phyloP scores from a whole-genome alignment of 2,329 filamentous ascomycete species.

The Sarocladium kiliense region DNA sequence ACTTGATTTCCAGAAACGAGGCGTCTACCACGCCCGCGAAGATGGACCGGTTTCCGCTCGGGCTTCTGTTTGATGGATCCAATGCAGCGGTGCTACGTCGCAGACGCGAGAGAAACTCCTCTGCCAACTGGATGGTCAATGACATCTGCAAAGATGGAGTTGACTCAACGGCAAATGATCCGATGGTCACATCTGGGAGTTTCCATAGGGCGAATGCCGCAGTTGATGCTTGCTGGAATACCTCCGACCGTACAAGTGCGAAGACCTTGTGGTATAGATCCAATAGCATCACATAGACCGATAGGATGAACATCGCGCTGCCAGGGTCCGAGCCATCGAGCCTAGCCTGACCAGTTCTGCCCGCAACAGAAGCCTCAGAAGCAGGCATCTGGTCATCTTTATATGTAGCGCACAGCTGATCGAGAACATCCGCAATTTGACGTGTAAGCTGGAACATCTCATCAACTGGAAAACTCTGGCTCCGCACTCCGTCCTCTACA shows the following conservation, averaged over 20 bases:
- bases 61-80: conserved; percentile 16
- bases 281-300: conserved; percentile 32
- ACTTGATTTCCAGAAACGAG: conserved; percentile 21
- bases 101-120: conserved; percentile 33
- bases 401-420: conserved; percentile 17
- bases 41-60: conserved; percentile 14
- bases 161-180: conserved; percentile 33
- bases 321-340: conserved; percentile 28
- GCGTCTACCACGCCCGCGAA: conserved; percentile 17
- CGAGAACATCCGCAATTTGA: conserved; percentile 28
- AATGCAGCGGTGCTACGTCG: conserved; percentile 25
- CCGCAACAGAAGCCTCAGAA: neutral
- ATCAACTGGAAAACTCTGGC: conserved; percentile 31
- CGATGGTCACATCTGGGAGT: conserved; percentile 35
- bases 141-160: conserved; percentile 36
- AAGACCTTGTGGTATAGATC: conserved; percentile 37
- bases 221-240: conserved; percentile 19
- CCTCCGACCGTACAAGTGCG: conserved; percentile 27
- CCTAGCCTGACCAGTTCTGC: conserved; percentile 11
- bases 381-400: neutral
- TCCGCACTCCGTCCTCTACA: conserved; percentile 15
- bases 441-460: conserved; percentile 36
- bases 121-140: conserved; percentile 35
- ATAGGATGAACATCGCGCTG: conserved; percentile 32
- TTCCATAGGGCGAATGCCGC: conserved; percentile 30